Evolutionary conservation across 1,284 basidiomycete species (phyloP), one percentile per base, ranked within the genome.

Genomic region (Takashimella tepidaria): DNA sequence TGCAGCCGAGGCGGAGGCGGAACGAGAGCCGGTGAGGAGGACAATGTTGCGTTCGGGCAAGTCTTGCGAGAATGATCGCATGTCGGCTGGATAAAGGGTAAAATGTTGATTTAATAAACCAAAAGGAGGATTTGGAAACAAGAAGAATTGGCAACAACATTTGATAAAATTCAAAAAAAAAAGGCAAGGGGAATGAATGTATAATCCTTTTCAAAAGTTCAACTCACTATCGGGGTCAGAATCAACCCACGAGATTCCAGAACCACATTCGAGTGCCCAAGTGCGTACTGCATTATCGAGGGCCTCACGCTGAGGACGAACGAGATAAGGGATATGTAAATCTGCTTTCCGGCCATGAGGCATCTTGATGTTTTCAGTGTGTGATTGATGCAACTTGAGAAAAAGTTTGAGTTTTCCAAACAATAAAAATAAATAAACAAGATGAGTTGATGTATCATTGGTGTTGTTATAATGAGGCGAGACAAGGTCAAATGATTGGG

Each of bases 191-290:
- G n/a, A n/a, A n/a, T n/a, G n/a, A n/a, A n/a, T n/a, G n/a, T n/a
- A n/a, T n/a, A n/a, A n/a, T n/a, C n/a, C n/a, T n/a, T n/a, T n/a
- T n/a, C n/a, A n/a, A 8, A 60, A 3, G 13, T 42, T 45, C 20
- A 43, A 46, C 26, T 26, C 40, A 45, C 46, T 49, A n/a, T 20
- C 3, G 19, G 13, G 31, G 24, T 27, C 45, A 3, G 40, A n/a
- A 4, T 45, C 46, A 3, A 52, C 49, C 47, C 16, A 61, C 49
- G 6, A 70, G 49, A 22, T 63, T 16, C 31, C 56, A 1, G 70
- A 69, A 12, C 67, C 70, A 50, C 72, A 74, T 22, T 58, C 49
- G 31, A 49, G 19, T 0, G 70, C 68, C 72, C 72, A 74, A 6
- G 53, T 47, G 22, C 64, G 51, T 41, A 70, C 42, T 2, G 62